A percentile compares a stretch with the other conserved stretches of the same genome.
Conservation (phyloP, 768 basidiomycete genomes). For the Serendipita vermifera region DNA sequence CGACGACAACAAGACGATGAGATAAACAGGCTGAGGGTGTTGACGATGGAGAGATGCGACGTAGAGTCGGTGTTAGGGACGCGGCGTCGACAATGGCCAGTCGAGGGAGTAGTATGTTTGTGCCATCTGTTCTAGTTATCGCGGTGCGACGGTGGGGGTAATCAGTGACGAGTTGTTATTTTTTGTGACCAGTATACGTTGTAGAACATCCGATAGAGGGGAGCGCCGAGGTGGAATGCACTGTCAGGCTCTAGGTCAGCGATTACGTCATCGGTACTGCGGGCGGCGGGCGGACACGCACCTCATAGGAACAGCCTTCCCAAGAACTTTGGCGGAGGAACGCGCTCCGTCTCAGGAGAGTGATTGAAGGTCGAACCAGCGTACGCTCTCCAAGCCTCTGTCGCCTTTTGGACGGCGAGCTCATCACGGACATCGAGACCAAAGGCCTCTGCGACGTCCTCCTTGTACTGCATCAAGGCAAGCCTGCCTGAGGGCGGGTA, state of each 20-base stretch:
- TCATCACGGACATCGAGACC: slow-evolving; percentile 1
- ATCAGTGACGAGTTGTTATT: too few relatives aligned
- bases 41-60: too few relatives aligned
- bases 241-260: background rate
- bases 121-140: too few relatives aligned
- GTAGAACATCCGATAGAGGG: background rate
- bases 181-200: slow-evolving; percentile 8
- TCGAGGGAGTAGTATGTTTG: too few relatives aligned
- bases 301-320: slow-evolving; percentile 3
- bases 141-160: too few relatives aligned
- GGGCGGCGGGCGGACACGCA: background rate
- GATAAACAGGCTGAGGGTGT: too few relatives aligned
- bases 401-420: background rate
- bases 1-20: too few relatives aligned
- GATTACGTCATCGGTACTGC: too few relatives aligned
- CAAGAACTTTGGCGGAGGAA: slow-evolving; percentile 8
- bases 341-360: slow-evolving; percentile 7
- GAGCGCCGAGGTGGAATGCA: background rate
- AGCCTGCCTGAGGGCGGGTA: background rate
- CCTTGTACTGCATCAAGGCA: background rate
- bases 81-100: too few relatives aligned
- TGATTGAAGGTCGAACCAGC: slow-evolving; percentile 3
- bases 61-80: too few relatives aligned
- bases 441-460: slow-evolving; percentile 7
- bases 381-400: slow-evolving; percentile 4